A percentile compares a stretch with the other conserved stretches of the same genome.
phyloP scores from a whole-genome alignment of 352 stramenopile genomes.

The Pilasporangium apinafurcum region DNA sequence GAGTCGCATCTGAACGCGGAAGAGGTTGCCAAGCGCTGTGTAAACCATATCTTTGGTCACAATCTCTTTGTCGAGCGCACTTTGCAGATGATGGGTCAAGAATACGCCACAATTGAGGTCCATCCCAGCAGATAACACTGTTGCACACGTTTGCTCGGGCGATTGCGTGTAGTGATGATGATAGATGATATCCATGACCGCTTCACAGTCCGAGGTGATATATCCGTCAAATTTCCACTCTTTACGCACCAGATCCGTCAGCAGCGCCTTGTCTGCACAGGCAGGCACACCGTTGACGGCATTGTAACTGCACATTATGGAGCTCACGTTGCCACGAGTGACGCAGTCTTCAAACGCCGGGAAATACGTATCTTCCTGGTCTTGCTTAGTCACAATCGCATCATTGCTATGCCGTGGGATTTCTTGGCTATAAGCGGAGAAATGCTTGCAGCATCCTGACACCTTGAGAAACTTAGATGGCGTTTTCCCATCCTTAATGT shows the following conservation, averaged over 20 bases:
- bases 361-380: constrained; percentile 90
- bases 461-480: constrained; percentile 54
- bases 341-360: constrained; percentile 81
- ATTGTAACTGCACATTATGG: constrained; percentile 96
- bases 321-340: constrained; percentile 59
- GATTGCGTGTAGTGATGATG: constrained; percentile 78
- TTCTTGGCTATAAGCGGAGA: constrained; percentile 86
- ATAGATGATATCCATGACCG: constrained; percentile 74
- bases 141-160: constrained; percentile 40
- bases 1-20: constrained; percentile 83
- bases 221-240: constrained; percentile 90
- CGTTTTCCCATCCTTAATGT: neutral
- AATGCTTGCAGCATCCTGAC: constrained; percentile 91
- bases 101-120: constrained; percentile 86
- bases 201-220: constrained; percentile 89
- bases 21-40: constrained; percentile 64
- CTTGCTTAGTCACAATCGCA: constrained; percentile 79
- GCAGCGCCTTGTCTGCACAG: constrained; percentile 79
- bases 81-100: constrained; percentile 47
- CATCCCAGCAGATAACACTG: constrained; percentile 59
- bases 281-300: constrained; percentile 88
- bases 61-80: constrained; percentile 56
- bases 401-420: constrained; percentile 78
- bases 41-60: constrained; percentile 60
- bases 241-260: constrained; percentile 68